Evolutionary conservation across 106 monocot genomes (phyloP), one percentile per base, ranked within the genome.

Genomic region (Phalaenopsis aphrodite): DNA sequence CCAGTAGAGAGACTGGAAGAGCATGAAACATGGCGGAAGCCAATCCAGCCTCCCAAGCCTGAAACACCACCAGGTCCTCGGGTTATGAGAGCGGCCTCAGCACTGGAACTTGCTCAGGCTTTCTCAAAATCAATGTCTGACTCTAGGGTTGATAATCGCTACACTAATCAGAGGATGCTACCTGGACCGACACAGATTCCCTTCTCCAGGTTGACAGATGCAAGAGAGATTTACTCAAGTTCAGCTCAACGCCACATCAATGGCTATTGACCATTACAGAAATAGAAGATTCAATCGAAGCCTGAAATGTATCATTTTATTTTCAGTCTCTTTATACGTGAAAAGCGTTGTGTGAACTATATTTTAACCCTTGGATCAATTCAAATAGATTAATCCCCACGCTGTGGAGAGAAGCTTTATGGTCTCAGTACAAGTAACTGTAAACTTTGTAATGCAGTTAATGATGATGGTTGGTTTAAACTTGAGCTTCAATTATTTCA

Each of bases 21-120:
- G 75, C 85, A 88, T 37, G 90, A 90, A 17, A 94, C 86, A 77
- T 97, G 96, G 96, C 88, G 90, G 81, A 94, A 94, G 76, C 92
- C 90, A 30, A 49, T 80, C 1, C 86, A 91, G 67, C 85, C 81
- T 69, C 88, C 89, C 49, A 91, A 85, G 66, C 80, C 87, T 9
- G 90, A 90, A 18, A 42, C 46, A 0, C 42, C 77, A 8, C 80
- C 69, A 2, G 82, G 41, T 0, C 76, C 78, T 11, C 90, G 85
- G 2, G 75, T 80, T 78, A 92, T 88, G 12, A 94, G 92, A 84
- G 86, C 77, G 67, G 82, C 91, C 39, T 90, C 88, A 55, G 84
- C 94, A 42, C 64, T 94, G 77, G 92, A 94, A 81, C 90, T 97
- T 49, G 93, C 94, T 1, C 87, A 90, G 47, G 94, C 91, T 24